A percentile compares a stretch with the other conserved stretches of the same genome.
Evolutionary conservation across 2,329 filamentous ascomycete genomes (phyloP).

Genomic region (Rutstroemia sp.): DNA sequence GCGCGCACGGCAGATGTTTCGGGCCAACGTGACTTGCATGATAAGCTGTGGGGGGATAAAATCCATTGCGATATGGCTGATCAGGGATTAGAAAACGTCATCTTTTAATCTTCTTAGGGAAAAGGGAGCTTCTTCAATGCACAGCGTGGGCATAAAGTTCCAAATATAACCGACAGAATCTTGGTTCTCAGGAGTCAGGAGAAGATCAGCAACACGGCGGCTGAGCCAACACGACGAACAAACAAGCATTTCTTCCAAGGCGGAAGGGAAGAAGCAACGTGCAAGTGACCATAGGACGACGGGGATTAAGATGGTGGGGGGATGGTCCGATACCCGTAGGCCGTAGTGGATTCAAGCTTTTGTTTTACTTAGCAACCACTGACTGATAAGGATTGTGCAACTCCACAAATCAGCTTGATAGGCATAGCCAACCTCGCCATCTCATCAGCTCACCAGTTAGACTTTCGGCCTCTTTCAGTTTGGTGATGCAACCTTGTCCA

Average conservation of each 20-base stretch:
- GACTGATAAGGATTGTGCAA: constrained; percentile 1
- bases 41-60: background rate
- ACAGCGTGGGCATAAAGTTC: too few relatives aligned
- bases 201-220: background rate
- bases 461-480: background rate
- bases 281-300: background rate
- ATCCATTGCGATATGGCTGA: too few relatives aligned
- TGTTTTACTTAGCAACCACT: background rate
- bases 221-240: background rate
- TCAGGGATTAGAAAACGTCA: too few relatives aligned
- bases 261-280: background rate
- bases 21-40: background rate
- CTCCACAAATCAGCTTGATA: background rate
- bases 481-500: background rate
- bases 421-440: background rate
- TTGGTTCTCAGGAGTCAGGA: background rate
- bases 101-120: too few relatives aligned
- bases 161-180: background rate
- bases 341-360: constrained; percentile 1
- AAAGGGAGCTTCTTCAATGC: too few relatives aligned
- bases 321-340: background rate
- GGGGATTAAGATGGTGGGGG: background rate
- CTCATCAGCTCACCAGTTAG: background rate
- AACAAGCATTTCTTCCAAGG: background rate
- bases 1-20: background rate